Evolutionary conservation across 2,329 filamentous ascomycete species (phyloP).

Genomic region (Neonectria sp.): DNA sequence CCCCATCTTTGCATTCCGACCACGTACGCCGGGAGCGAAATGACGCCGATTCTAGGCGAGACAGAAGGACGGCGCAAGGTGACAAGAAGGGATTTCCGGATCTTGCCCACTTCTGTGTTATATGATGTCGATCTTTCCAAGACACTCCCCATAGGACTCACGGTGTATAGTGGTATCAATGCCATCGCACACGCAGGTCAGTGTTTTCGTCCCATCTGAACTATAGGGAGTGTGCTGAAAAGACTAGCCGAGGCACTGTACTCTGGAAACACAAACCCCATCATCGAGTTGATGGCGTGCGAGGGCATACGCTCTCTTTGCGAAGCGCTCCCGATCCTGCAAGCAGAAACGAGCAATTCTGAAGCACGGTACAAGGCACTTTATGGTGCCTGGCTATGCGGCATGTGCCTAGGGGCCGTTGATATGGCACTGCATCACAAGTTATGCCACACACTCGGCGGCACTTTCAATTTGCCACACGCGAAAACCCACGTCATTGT

Average conservation of each 20-base stretch:
- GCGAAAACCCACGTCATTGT: conserved; percentile 55
- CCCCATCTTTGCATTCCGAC: conserved; percentile 69
- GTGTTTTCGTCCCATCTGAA: background rate
- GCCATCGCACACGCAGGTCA: conserved; percentile 70
- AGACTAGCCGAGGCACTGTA: conserved; percentile 72
- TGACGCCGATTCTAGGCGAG: conserved; percentile 76
- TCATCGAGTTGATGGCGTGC: conserved; percentile 71
- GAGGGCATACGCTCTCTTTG: conserved; percentile 52
- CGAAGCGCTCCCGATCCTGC: conserved; percentile 57
- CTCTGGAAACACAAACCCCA: conserved; percentile 72
- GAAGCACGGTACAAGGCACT: conserved; percentile 56
- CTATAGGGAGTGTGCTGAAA: background rate
- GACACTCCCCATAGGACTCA: conserved; percentile 68
- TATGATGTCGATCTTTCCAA: conserved; percentile 76
- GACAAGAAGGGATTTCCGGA: conserved; percentile 70
- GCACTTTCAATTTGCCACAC: conserved; percentile 53
- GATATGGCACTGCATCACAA: conserved; percentile 31
- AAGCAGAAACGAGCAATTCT: conserved; percentile 45
- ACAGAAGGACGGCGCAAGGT: conserved; percentile 72
- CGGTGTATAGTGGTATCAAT: conserved; percentile 74
- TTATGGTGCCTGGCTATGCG: conserved; percentile 59
- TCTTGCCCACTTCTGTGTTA: conserved; percentile 72
- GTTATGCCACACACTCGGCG: conserved; percentile 65
- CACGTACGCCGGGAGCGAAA: conserved; percentile 74
- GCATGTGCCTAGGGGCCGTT: conserved; percentile 22